Conservation (phyloP, 192 early-diverging fungal species). For the Phycomyces blakesleeanus region DNA sequence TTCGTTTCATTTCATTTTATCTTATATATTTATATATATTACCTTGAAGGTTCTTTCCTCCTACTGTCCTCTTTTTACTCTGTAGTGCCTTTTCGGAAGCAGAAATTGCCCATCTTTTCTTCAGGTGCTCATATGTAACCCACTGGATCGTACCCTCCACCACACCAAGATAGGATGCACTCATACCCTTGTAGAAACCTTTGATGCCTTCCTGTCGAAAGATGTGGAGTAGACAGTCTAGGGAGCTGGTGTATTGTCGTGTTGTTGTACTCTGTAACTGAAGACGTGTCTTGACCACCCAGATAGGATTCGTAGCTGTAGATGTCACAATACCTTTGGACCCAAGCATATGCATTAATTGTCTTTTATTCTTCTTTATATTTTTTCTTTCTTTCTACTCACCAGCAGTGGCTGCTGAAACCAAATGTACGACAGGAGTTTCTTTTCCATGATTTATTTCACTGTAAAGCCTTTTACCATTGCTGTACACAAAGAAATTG, state of each 20-base stretch:
- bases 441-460: conserved; percentile 75
- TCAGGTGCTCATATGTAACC: conserved; percentile 93
- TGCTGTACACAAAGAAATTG: conserved; percentile 90
- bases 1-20: neutral
- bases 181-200: conserved; percentile 85
- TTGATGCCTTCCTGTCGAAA: conserved; percentile 72
- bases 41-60: conserved; percentile 25
- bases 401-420: conserved; percentile 48
- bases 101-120: conserved; percentile 39
- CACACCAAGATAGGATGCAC: conserved; percentile 86
- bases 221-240: conserved; percentile 68
- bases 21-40: neutral
- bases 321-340: conserved; percentile 65
- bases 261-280: conserved; percentile 65
- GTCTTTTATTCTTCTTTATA: neutral
- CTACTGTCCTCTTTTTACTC: conserved; percentile 2
- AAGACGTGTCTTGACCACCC: conserved; percentile 95
- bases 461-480: conserved; percentile 78
- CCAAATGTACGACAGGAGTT: conserved; percentile 72
- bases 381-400: neutral
- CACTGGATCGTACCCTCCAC: conserved; percentile 92
- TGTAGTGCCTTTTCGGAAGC: neutral
- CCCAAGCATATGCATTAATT: conserved; percentile 54
- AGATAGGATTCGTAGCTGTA: conserved; percentile 87
- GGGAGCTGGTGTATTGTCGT: conserved; percentile 64